Evolutionary conservation across 148 eudicot genomes (phyloP), one percentile per base, ranked within the genome.

Genomic region (Nepenthes mirabilis): DNA sequence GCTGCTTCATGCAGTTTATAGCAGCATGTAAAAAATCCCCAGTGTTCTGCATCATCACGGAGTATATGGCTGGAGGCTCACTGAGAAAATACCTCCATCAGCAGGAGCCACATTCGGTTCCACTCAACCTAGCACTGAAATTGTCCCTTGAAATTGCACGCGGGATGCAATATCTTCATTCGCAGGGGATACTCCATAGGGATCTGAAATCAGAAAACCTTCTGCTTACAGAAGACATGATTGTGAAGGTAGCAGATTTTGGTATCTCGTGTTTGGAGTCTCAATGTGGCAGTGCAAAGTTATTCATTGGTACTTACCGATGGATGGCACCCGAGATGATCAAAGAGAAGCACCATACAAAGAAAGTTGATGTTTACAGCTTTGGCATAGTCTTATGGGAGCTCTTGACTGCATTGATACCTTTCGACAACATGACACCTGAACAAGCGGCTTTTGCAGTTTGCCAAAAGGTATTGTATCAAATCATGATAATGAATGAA

Each of bases 321-420:
- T 94, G 99, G 99, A 94, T 94, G 99, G 99, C 99, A 9, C 99
- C 99, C 0, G 99, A 94, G 66, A 94, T 94, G 97, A 89, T 89
- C 14, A 86, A 59, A 67, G 99, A 89, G 64, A 76, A 89, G 57
- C 76, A 74, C 51, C 99, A 94, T 61, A 94, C 99, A 2, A 93
- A 83, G 81, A 94, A 94, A 70, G 97, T 94, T 33, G 99, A 94
- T 67, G 97, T 94, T 50, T 94, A 94, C 66, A 94, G 99, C 70
- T 94, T 89, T 57, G 99, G 91, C 52, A 89, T 94, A 52, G 95
- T 94, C 53, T 56, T 89, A 64, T 94, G 99, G 99, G 99, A 94
- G 83, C 84, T 94, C 59, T 69, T 94, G 60, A 94, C 99, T 48
- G 90, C 97, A 2, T 78, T 84, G 74, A 83, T 62, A 12, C 99